Evolutionary conservation across 2,329 filamentous ascomycete species (phyloP).

Genomic region (Cercospora brassicicola): DNA sequence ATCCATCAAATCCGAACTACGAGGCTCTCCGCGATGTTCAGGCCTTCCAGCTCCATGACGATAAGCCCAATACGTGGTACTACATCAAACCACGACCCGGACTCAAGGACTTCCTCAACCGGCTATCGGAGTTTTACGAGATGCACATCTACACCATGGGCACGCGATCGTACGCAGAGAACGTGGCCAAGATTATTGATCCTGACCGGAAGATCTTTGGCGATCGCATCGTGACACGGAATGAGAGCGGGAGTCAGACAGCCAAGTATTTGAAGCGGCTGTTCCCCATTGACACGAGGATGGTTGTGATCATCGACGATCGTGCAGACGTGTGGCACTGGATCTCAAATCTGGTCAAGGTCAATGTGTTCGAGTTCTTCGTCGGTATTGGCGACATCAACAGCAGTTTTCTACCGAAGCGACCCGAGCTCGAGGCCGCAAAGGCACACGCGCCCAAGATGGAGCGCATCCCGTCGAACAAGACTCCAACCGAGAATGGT

Average conservation of each 20-base stretch:
- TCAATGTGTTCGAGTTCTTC: slow-evolving; percentile 95
- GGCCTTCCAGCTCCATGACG: slow-evolving; percentile 84
- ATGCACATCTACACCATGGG: slow-evolving; percentile 99
- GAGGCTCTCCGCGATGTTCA: slow-evolving; percentile 84
- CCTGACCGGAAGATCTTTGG: slow-evolving; percentile 86
- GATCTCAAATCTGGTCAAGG: slow-evolving; percentile 88
- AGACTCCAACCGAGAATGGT: slow-evolving; percentile 12
- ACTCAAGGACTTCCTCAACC: slow-evolving; percentile 74
- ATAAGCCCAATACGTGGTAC: slow-evolving; percentile 86
- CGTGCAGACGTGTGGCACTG: slow-evolving; percentile 95
- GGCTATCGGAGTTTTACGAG: slow-evolving; percentile 80
- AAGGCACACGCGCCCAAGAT: slow-evolving; percentile 30
- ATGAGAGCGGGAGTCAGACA: slow-evolving; percentile 91
- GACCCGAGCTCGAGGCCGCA: slow-evolving; percentile 46
- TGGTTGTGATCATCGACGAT: slow-evolving; percentile 99
- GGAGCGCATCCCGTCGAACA: slow-evolving; percentile 25
- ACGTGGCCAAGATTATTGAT: slow-evolving; percentile 90
- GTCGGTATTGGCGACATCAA: slow-evolving; percentile 98
- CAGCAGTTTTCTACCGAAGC: slow-evolving; percentile 90
- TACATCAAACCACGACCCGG: slow-evolving; percentile 97
- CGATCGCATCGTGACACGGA: slow-evolving; percentile 90
- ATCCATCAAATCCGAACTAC: slow-evolving; percentile 86
- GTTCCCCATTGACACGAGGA: slow-evolving; percentile 95
- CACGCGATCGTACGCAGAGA: slow-evolving; percentile 89
- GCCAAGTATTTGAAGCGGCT: slow-evolving; percentile 86